phyloP scores from a whole-genome alignment of 225 moss, liverwort and hornwort species.

The Antitrichia curtipendula region DNA sequence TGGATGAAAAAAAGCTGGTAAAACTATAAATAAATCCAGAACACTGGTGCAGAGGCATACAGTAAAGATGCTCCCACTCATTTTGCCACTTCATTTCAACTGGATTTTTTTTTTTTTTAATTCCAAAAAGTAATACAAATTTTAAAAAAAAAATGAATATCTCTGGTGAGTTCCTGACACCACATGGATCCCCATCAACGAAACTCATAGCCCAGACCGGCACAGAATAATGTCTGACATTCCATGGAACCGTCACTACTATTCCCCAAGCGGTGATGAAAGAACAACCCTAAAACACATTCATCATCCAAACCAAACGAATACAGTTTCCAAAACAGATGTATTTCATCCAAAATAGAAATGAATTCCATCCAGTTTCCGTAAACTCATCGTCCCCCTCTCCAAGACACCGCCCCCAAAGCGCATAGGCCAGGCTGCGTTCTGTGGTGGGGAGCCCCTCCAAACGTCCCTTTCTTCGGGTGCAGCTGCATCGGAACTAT shows the following conservation, averaged over 20 bases:
- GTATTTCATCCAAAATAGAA: not conserved
- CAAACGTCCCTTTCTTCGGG: not conserved
- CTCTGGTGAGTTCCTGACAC: not conserved
- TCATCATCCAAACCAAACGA: not conserved
- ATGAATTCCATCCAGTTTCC: not conserved
- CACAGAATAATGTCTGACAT: not conserved
- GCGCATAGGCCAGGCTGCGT: not conserved
- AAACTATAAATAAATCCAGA: not conserved
- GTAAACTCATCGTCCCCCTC: not conserved
- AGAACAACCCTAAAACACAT: not conserved
- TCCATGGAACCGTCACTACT: not conserved
- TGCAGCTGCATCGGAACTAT: conserved; percentile 1
- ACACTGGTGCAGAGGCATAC: not conserved
- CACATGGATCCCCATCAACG: not conserved
- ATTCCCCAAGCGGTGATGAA: not conserved
- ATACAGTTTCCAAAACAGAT: accelerated
- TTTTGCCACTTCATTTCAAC: not conserved
- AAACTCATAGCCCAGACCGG: not conserved
- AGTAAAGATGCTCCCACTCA: not conserved
- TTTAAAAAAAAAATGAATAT: not conserved
- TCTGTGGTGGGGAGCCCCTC: not conserved
- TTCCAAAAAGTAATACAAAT: not conserved
- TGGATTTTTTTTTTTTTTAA: not conserved
- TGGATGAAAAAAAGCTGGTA: not conserved
- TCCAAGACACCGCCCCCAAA: not conserved